phyloP scores from a whole-genome alignment of 2,329 filamentous ascomycete species.

The Ascochyta lentis region DNA sequence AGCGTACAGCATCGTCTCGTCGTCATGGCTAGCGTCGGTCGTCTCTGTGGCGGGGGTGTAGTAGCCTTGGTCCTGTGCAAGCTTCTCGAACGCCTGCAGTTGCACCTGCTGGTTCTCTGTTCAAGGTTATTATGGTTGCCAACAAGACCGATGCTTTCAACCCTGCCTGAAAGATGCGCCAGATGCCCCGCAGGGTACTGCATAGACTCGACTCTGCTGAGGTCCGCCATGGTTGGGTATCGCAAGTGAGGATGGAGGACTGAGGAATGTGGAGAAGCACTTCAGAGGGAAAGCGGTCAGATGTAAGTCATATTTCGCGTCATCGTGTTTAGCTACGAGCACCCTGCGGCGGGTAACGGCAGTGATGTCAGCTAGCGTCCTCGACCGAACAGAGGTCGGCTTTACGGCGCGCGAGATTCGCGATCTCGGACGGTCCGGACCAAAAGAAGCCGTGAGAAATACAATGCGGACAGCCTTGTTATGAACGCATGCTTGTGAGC shows the following conservation, averaged over 20 bases:
- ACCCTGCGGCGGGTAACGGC: slow-evolving; percentile 35
- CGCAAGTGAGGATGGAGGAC: neutral
- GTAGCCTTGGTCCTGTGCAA: slow-evolving; percentile 69
- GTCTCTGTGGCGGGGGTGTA: slow-evolving; percentile 59
- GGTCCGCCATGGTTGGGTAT: slow-evolving; percentile 39
- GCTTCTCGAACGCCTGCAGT: slow-evolving; percentile 73
- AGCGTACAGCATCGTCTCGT: slow-evolving; percentile 72
- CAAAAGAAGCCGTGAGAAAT: slow-evolving; percentile 10
- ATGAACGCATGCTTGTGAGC: neutral
- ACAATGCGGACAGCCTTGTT: neutral
- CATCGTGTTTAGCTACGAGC: slow-evolving; percentile 28
- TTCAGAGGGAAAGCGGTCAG: slow-evolving; percentile 17
- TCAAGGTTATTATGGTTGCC: too few relatives aligned
- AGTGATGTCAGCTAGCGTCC: slow-evolving; percentile 34
- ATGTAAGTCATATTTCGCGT: slow-evolving; percentile 25
- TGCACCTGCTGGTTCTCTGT: slow-evolving; percentile 70
- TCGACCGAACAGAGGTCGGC: slow-evolving; percentile 21
- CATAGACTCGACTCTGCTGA: slow-evolving; percentile 49
- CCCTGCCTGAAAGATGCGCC: slow-evolving; percentile 64
- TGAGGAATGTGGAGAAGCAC: neutral
- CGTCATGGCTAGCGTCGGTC: slow-evolving; percentile 68
- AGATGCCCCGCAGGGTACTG: slow-evolving; percentile 79
- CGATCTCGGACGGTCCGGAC: slow-evolving; percentile 25
- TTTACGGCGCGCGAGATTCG: slow-evolving; percentile 22
- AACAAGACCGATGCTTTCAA: too few relatives aligned